These are phyloP conservation scores for Medicago lupulina DNA, from an alignment of 306 rosid genomes.

Conservation along the genomic window DNA sequence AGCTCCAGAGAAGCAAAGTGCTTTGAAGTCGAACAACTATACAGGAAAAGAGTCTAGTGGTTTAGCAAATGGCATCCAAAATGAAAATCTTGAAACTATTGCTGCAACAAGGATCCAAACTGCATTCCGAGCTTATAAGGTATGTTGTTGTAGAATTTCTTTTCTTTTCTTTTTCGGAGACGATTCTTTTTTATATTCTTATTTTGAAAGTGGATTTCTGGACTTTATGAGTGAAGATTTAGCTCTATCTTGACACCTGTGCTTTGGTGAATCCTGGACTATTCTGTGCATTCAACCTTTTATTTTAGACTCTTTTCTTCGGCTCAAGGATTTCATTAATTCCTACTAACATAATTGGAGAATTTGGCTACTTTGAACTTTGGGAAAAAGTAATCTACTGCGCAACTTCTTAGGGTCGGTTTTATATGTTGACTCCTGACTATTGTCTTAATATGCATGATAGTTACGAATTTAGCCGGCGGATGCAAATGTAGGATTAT, in stretches of 20 bases:
- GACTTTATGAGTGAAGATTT: too few relatives aligned
- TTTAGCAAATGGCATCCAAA: conserved; percentile 49
- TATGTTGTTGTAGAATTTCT: conserved; percentile 41
- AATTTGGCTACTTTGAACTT: too few relatives aligned
- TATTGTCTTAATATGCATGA: conserved; percentile 7
- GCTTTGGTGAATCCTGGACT: too few relatives aligned
- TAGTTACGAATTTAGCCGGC: conserved; percentile 15
- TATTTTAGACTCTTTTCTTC: too few relatives aligned
- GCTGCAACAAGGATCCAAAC: conserved; percentile 94
- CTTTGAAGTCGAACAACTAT: conserved; percentile 50
- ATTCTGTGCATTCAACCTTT: too few relatives aligned
- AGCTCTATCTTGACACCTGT: too few relatives aligned
- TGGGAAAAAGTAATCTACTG: not conserved
- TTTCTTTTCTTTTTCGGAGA: too few relatives aligned
- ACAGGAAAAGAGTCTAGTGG: conserved; percentile 43
- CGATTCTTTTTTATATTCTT: too few relatives aligned
- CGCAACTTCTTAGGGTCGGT: conserved; percentile 5
- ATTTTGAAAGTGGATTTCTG: too few relatives aligned
- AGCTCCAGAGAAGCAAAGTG: conserved; percentile 50
- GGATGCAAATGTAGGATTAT: conserved; percentile 12
- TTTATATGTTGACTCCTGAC: conserved; percentile 13
- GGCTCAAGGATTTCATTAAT: too few relatives aligned
- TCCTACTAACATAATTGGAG: too few relatives aligned
- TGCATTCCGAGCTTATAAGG: conserved; percentile 84
- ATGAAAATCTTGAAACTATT: conserved; percentile 64